phyloP scores from a whole-genome alignment of 495 filamentous ascomycete genomes.

The Penicillium longicatenatum region DNA sequence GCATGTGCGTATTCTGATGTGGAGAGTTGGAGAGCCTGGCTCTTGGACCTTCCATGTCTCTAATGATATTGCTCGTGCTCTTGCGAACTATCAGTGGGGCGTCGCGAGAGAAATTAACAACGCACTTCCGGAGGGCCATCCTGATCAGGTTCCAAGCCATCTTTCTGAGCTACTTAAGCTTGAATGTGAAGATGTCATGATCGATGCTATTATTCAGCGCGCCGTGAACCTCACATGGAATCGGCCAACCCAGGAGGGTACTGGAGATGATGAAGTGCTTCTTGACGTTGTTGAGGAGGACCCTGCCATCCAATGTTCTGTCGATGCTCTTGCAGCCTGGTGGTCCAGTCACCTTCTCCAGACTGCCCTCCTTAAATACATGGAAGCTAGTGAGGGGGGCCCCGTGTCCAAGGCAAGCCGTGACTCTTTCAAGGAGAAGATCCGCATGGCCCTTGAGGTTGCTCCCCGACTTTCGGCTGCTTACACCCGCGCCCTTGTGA shows the following conservation, averaged over 20 bases:
- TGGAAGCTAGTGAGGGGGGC: constrained; percentile 52
- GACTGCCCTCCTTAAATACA: constrained; percentile 61
- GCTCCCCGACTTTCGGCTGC: constrained; percentile 79
- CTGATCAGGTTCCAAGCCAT: constrained; percentile 73
- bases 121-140: constrained; percentile 55
- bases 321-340: constrained; percentile 91
- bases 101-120: constrained; percentile 68
- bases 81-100: constrained; percentile 79
- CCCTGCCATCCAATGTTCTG: constrained; percentile 78
- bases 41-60: constrained; percentile 61
- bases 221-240: constrained; percentile 94
- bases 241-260: constrained; percentile 65
- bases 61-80: constrained; percentile 63
- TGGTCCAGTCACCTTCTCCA: constrained; percentile 80
- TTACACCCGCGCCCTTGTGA: constrained; percentile 75
- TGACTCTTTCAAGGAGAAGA: constrained; percentile 53
- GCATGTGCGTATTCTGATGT: constrained; percentile 85
- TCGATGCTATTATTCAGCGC: constrained; percentile 74
- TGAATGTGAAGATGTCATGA: constrained; percentile 79
- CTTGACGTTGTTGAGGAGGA: constrained; percentile 88
- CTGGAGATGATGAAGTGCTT: constrained; percentile 62
- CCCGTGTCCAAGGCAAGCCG: constrained; percentile 41
- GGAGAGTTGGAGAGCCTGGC: constrained; percentile 68
- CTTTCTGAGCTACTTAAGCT: constrained; percentile 71
- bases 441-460: constrained; percentile 69